These are phyloP conservation scores for Euphrasia arctica DNA, from an alignment of 305 asterid species.

Conservation along the genomic window DNA sequence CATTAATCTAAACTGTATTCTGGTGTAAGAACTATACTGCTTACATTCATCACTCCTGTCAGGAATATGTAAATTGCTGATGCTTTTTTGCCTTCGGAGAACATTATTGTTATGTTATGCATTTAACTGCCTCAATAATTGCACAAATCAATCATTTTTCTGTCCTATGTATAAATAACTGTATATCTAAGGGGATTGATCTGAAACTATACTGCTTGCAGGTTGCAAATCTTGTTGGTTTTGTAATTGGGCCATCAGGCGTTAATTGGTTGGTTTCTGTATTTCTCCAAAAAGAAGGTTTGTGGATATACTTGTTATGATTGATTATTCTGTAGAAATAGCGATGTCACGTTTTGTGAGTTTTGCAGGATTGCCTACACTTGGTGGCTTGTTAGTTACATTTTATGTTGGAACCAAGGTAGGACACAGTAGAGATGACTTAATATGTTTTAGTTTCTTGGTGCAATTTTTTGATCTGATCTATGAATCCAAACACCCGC, in stretches of 20 bases:
- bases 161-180: constrained; percentile 16
- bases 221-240: constrained; percentile 98
- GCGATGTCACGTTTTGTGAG: constrained; percentile 16
- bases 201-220: constrained; percentile 34
- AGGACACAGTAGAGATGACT: constrained; percentile 16
- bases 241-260: constrained; percentile 97
- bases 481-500: constrained; percentile 29
- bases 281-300: constrained; percentile 70
- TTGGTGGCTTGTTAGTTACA: constrained; percentile 65
- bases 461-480: constrained; percentile 24
- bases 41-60: background rate
- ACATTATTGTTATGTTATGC: constrained; percentile 8
- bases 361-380: constrained; percentile 66
- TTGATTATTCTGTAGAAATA: constrained; percentile 16
- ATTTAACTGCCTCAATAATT: constrained; percentile 12
- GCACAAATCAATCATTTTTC: constrained; percentile 6
- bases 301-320: constrained; percentile 14
- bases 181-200: constrained; percentile 15
- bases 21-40: constrained; percentile 1
- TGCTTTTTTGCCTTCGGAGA: background rate
- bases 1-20: constrained; percentile 22
- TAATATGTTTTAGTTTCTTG: constrained; percentile 14
- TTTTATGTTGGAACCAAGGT: constrained; percentile 97
- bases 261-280: constrained; percentile 77
- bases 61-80: background rate